These are phyloP conservation scores for Cinchona pubescens DNA, from an alignment of 257 asterid species.

Conservation along the genomic window DNA sequence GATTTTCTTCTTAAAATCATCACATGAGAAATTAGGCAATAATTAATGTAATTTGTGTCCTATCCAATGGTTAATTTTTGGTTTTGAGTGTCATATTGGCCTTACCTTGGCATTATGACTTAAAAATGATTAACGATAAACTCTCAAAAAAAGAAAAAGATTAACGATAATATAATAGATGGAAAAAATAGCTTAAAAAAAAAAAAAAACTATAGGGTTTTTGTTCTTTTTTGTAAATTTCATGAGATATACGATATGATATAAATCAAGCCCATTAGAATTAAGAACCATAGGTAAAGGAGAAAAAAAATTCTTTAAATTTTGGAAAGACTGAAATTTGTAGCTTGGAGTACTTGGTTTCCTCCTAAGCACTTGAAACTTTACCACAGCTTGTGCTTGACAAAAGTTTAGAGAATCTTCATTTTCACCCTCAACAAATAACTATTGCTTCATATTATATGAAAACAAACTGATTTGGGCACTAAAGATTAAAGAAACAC, in stretches of 20 bases:
- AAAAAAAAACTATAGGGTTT: not conserved
- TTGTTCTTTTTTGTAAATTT: not conserved
- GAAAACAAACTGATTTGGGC: not conserved
- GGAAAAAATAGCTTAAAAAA: no score
- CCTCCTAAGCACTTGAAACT: not conserved
- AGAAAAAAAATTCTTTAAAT: no score
- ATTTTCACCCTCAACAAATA: not conserved
- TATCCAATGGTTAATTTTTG: not conserved
- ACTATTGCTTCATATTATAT: not conserved
- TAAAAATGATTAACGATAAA: not conserved
- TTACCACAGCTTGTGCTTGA: not conserved
- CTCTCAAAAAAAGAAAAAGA: not conserved
- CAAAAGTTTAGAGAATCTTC: conserved; percentile 1
- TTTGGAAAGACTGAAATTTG: not conserved
- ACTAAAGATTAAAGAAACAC: not conserved
- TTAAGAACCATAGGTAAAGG: not conserved
- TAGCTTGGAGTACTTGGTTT: not conserved
- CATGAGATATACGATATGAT: not conserved
- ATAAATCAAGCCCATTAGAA: not conserved
- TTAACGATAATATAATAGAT: no score
- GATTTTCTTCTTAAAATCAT: not conserved
- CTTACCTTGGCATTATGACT: not conserved
- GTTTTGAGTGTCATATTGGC: not conserved
- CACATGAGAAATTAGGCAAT: not conserved
- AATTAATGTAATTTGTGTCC: not conserved